Percentiles rank a stretch among this genome's conserved stretches.
phyloP scores from a whole-genome alignment of 768 basidiomycete genomes.

The Leccinum disarticulatum region DNA sequence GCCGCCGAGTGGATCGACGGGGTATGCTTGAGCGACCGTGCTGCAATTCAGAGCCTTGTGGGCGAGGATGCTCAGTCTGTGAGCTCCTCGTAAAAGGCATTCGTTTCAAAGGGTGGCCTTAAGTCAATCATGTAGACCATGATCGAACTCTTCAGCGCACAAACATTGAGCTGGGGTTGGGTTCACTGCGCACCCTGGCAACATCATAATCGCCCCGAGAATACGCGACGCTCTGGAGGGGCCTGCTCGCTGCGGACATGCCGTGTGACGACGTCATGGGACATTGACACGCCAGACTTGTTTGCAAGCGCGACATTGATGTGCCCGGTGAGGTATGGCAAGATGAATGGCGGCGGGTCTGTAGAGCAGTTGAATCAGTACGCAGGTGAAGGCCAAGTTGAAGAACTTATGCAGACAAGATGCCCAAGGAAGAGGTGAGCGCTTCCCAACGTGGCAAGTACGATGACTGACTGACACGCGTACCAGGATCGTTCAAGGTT shows the following conservation, averaged over 20 bases:
- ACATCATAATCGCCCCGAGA: constrained; percentile 75
- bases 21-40: constrained; percentile 65
- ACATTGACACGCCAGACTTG: constrained; percentile 67
- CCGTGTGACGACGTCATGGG: constrained; percentile 59
- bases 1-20: constrained; percentile 86
- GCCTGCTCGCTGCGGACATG: constrained; percentile 54
- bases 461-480: background rate
- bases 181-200: constrained; percentile 83
- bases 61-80: constrained; percentile 36
- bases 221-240: constrained; percentile 79
- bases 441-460: background rate
- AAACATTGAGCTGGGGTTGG: constrained; percentile 91
- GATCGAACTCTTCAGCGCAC: constrained; percentile 84
- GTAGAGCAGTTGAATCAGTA: constrained; percentile 33
- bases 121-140: constrained; percentile 78
- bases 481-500: constrained; percentile 38
- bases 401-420: constrained; percentile 74
- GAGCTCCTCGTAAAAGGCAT: background rate
- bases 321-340: too few species aligned
- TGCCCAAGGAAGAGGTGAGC: constrained; percentile 71
- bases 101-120: constrained; percentile 57
- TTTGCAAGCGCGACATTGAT: constrained; percentile 41
- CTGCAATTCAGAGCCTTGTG: constrained; percentile 56
- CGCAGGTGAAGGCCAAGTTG: constrained; percentile 65
- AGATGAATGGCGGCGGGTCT: too few species aligned